Evolutionary conservation across 2,329 filamentous ascomycete genomes (phyloP).

Genomic region (Diaporthe batatas): DNA sequence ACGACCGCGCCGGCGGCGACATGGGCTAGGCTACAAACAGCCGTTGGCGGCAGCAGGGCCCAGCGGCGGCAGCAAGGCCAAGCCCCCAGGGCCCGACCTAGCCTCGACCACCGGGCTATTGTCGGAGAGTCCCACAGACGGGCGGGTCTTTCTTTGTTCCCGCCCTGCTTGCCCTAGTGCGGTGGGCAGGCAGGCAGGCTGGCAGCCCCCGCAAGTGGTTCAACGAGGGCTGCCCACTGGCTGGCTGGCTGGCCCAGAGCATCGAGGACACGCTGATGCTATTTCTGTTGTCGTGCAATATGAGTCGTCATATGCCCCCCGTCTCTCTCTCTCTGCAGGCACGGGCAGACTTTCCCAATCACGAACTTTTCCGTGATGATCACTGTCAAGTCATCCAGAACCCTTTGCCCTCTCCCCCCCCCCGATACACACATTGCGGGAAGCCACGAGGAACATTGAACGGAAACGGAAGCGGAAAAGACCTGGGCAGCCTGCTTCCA

Average conservation of each 20-base stretch:
- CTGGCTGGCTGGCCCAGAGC: conserved; percentile 2
- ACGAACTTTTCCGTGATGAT: conserved; percentile 14
- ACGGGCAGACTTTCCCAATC: conserved; percentile 17
- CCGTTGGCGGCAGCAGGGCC: conserved; percentile 7
- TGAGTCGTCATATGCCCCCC: conserved; percentile 21
- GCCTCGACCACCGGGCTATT: conserved; percentile 1
- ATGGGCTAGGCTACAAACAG: conserved; percentile 6
- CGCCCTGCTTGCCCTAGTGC: conserved; percentile 10
- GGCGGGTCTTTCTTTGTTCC: conserved; percentile 24
- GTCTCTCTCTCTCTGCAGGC: conserved; percentile 10
- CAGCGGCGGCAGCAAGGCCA: not conserved
- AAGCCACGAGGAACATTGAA: not conserved
- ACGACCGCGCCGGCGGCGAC: conserved; percentile 19
- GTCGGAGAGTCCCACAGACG: conserved; percentile 18
- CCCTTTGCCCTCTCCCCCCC: not conserved
- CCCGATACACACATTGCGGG: not conserved
- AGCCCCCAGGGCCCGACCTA: not conserved
- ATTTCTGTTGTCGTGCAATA: conserved; percentile 27
- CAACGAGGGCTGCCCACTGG: conserved; percentile 9
- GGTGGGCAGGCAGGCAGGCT: too few relatives aligned
- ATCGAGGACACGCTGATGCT: conserved; percentile 18
- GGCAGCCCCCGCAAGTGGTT: not conserved
- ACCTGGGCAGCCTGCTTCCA: not conserved
- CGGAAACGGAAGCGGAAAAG: conserved; percentile 2
- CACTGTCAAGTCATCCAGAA: not conserved